These are phyloP conservation scores for Aspergillus incahuasiensis DNA, from an alignment of 495 filamentous ascomycete species.

Conservation along the genomic window DNA sequence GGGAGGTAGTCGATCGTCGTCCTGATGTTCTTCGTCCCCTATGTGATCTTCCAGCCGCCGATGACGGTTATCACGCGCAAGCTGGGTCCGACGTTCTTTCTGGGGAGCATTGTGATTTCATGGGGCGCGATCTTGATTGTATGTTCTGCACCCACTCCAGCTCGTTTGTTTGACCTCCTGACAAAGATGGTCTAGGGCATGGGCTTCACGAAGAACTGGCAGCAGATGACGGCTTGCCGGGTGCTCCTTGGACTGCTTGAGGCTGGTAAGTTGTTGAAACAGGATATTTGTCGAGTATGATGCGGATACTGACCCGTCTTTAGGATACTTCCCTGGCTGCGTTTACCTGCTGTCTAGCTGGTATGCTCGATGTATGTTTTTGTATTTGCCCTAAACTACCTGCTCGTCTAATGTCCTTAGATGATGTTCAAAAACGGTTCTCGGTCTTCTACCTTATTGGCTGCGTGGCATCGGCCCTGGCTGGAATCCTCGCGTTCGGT, in stretches of 20 bases:
- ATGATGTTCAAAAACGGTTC: constrained; percentile 61
- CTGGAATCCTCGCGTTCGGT: constrained; percentile 62
- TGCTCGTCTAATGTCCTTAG: constrained; percentile 18
- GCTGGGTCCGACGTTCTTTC: constrained; percentile 54
- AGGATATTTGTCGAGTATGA: too few relatives aligned
- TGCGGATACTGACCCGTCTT: not conserved
- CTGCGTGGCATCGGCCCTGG: constrained; percentile 55
- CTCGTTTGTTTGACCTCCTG: constrained; percentile 7
- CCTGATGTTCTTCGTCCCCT: constrained; percentile 64
- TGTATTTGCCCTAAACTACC: not conserved
- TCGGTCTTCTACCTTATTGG: constrained; percentile 62
- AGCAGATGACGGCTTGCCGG: constrained; percentile 46
- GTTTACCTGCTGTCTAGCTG: constrained; percentile 60
- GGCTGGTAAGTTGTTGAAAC: constrained; percentile 50
- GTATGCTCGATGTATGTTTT: constrained; percentile 52
- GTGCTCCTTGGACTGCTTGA: constrained; percentile 60
- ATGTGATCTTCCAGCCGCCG: constrained; percentile 60
- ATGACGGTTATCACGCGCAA: constrained; percentile 55
- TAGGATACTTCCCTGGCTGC: constrained; percentile 57
- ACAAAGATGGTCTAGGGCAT: constrained; percentile 36
- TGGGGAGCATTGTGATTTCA: constrained; percentile 48
- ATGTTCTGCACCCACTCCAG: constrained; percentile 1
- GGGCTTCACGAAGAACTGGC: constrained; percentile 39
- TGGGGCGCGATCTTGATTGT: constrained; percentile 48
- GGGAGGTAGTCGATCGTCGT: constrained; percentile 48